Conservation (phyloP, 257 asterid species). For the Catharanthus roseus region DNA sequence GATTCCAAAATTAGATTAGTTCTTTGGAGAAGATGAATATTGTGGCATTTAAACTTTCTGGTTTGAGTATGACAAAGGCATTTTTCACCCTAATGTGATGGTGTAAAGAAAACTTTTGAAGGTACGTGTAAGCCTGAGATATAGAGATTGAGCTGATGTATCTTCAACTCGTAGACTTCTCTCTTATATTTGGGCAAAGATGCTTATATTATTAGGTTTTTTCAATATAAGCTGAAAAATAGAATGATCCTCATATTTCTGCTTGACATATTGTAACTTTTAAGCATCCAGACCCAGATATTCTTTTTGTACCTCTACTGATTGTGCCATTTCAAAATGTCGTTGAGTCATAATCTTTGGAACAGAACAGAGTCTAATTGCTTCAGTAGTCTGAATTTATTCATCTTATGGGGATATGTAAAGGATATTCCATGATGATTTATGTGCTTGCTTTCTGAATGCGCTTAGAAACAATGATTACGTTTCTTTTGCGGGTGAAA, state of each 20-base stretch:
- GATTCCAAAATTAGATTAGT: neutral
- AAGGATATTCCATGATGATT: neutral
- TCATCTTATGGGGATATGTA: neutral
- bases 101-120: neutral
- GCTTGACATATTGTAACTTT: neutral
- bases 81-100: neutral
- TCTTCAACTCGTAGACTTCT: neutral
- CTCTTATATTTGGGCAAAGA: neutral
- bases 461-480: neutral
- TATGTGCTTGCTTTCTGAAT: neutral
- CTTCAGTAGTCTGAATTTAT: neutral
- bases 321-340: conserved; percentile 1
- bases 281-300: neutral
- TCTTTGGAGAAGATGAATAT: neutral
- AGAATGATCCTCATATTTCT: neutral
- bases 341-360: neutral
- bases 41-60: neutral
- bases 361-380: neutral
- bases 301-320: neutral
- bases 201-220: neutral
- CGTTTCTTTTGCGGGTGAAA: neutral
- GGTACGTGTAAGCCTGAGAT: neutral
- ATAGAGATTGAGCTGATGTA: too few relatives aligned
- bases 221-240: neutral
- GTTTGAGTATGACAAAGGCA: neutral